Conservation (phyloP, 176 grass and related monocot genomes). For the Oryza meridionalis region DNA sequence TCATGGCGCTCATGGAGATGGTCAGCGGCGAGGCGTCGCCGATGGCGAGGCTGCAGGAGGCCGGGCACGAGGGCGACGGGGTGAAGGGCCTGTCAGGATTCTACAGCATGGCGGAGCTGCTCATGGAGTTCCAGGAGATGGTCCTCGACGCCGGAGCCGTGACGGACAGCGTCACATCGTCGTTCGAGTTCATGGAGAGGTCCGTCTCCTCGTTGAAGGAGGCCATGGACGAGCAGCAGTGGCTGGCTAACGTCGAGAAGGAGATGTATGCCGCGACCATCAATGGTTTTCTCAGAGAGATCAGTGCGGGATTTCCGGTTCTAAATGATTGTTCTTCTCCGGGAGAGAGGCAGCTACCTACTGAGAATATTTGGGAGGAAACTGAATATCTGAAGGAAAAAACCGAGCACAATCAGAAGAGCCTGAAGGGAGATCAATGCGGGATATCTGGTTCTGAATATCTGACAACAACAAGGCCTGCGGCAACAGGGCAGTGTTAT, state of each 20-base stretch:
- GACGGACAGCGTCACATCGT: slow-evolving; percentile 50
- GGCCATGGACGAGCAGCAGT: slow-evolving; percentile 52
- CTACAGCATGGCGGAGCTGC: slow-evolving; percentile 61
- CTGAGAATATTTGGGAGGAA: slow-evolving; percentile 11
- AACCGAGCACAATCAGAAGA: neutral
- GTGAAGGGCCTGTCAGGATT: slow-evolving; percentile 47
- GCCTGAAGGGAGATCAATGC: no score
- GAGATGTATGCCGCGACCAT: slow-evolving; percentile 46
- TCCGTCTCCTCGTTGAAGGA: slow-evolving; percentile 36
- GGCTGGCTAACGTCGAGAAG: slow-evolving; percentile 50
- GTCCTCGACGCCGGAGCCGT: slow-evolving; percentile 47
- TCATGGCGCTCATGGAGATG: slow-evolving; percentile 55
- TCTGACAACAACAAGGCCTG: neutral
- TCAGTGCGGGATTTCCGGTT: slow-evolving; percentile 10
- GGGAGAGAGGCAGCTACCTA: neutral
- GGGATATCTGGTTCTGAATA: no score
- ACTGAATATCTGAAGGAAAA: slow-evolving; percentile 1
- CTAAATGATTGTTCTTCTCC: neutral
- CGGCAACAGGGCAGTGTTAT: neutral
- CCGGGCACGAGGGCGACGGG: slow-evolving; percentile 36
- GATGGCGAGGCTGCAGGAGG: slow-evolving; percentile 36
- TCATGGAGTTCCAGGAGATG: slow-evolving; percentile 68
- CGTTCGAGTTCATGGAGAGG: slow-evolving; percentile 51
- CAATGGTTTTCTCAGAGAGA: slow-evolving; percentile 41
- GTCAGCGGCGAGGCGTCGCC: slow-evolving; percentile 33